Evolutionary conservation across 305 asterid genomes (phyloP).

Genomic region (Fraxinus paxiana): DNA sequence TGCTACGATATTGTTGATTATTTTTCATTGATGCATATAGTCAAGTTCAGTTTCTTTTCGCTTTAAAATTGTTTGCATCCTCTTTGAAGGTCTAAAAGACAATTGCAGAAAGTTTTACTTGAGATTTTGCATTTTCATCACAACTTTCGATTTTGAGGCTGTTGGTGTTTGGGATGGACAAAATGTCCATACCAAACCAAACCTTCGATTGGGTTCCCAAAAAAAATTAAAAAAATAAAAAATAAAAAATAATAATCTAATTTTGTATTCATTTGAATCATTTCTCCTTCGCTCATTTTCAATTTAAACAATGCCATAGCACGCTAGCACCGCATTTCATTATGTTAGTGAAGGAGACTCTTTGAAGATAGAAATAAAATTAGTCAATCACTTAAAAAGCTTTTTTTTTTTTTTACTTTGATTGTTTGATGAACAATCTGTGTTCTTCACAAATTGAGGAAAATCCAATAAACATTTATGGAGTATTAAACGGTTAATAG

Average conservation of each 20-base stretch:
- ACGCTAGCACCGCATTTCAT: neutral
- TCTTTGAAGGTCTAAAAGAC: neutral
- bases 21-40: slow-evolving; percentile 1
- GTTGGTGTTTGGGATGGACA: neutral
- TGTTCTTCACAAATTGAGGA: neutral
- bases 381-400: neutral
- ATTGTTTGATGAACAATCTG: neutral
- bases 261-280: neutral
- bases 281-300: neutral
- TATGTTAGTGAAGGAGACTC: no score
- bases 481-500: neutral
- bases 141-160: neutral
- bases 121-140: neutral
- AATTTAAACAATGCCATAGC: neutral
- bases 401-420: no score
- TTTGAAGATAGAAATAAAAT: neutral
- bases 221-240: no score
- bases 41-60: neutral
- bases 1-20: slow-evolving; percentile 20
- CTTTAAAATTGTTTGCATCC: slow-evolving; percentile 7
- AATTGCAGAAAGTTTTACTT: neutral
- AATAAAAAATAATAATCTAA: no score
- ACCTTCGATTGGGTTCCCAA: neutral
- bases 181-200: neutral
- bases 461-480: neutral